A percentile compares a stretch with the other conserved stretches of the same genome.
These are phyloP conservation scores for Pichia deserticola DNA, from an alignment of 805 yeast genomes.

Conservation along the genomic window DNA sequence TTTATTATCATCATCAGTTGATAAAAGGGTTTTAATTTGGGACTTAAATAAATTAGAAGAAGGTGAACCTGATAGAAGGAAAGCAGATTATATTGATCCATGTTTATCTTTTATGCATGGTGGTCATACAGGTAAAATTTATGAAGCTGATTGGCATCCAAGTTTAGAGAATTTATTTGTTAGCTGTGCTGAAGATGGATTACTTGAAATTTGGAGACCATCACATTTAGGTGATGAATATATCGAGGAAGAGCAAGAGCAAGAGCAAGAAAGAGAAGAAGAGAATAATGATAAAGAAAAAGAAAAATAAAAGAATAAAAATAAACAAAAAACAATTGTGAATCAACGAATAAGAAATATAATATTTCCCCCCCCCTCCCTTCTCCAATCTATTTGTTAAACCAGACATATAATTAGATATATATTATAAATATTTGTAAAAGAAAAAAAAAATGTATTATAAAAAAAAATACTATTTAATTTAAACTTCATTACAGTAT, in stretches of 20 bases:
- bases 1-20: slow-evolving; percentile 54
- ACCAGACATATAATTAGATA: too few species aligned
- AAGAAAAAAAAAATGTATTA: background rate
- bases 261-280: slow-evolving; percentile 27
- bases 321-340: too few species aligned
- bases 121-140: slow-evolving; percentile 69
- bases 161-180: slow-evolving; percentile 48
- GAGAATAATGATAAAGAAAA: slow-evolving; percentile 11
- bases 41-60: slow-evolving; percentile 54
- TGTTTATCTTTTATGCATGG: slow-evolving; percentile 76
- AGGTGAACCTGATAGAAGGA: slow-evolving; percentile 48
- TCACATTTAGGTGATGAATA: slow-evolving; percentile 38
- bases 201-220: slow-evolving; percentile 73
- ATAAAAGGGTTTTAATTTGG: slow-evolving; percentile 70
- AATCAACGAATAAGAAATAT: too few species aligned
- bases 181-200: slow-evolving; percentile 67
- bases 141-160: slow-evolving; percentile 66
- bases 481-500: slow-evolving; percentile 2
- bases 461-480: background rate
- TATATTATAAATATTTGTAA: background rate
- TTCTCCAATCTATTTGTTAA: too few species aligned
- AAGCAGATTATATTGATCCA: slow-evolving; percentile 59
- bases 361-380: too few species aligned
- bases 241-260: slow-evolving; percentile 33
- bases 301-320: slow-evolving; percentile 18